Conservation (phyloP, 106 monocot species). For the Amphibolis antarctica region DNA sequence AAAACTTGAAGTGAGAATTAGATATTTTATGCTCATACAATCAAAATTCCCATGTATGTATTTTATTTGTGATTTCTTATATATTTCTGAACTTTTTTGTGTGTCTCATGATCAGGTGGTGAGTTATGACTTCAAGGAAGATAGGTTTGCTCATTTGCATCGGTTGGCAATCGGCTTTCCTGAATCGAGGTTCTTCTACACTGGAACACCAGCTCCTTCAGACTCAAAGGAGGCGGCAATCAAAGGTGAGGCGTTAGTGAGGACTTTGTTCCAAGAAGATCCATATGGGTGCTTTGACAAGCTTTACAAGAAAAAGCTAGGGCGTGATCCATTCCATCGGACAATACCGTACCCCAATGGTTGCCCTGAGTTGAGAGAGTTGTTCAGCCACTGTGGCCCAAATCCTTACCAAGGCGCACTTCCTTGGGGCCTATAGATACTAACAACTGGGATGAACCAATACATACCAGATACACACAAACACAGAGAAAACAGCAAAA, state of each 20-base stretch:
- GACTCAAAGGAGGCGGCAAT: not conserved
- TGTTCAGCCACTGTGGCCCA: constrained; percentile 83
- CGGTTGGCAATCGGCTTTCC: constrained; percentile 76
- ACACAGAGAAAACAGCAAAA: not conserved
- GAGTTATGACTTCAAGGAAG: constrained; percentile 95
- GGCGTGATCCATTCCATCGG: constrained; percentile 87
- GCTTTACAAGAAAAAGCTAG: constrained; percentile 33
- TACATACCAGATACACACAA: not conserved
- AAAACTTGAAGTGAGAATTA: not conserved
- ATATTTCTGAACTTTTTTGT: not conserved
- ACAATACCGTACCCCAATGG: constrained; percentile 68
- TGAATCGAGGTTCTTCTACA: constrained; percentile 56
- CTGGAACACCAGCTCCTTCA: constrained; percentile 31
- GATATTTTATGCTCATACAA: not conserved
- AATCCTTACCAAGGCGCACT: constrained; percentile 57
- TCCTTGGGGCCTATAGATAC: constrained; percentile 41
- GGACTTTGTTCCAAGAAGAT: constrained; percentile 68
- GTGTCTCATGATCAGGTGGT: constrained; percentile 44
- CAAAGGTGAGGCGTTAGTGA: constrained; percentile 37
- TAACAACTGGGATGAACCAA: not conserved
- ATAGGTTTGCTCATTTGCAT: constrained; percentile 74
- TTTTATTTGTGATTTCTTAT: too few relatives aligned
- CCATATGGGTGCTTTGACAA: constrained; percentile 70
- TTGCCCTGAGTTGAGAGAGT: constrained; percentile 68
- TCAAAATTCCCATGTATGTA: too few relatives aligned